These are phyloP conservation scores for Aspergillus fructus DNA, from an alignment of 2,329 filamentous ascomycete genomes.

Conservation along the genomic window DNA sequence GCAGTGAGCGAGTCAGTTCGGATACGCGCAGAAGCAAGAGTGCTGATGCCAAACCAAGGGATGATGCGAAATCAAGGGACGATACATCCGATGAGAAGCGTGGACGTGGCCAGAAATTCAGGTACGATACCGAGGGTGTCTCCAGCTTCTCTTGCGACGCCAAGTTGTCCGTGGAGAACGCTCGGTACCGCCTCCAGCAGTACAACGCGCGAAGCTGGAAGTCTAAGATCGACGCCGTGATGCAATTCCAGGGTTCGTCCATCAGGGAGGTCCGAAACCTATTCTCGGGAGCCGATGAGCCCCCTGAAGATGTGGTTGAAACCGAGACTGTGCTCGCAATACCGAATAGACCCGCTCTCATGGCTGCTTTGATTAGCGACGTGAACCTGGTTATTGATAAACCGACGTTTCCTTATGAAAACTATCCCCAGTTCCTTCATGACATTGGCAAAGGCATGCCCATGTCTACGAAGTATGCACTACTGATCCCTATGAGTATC, in stretches of 20 bases:
- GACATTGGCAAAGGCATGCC: slow-evolving; percentile 97
- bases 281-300: slow-evolving; percentile 79
- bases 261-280: slow-evolving; percentile 75
- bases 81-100: slow-evolving; percentile 29
- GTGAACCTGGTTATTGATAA: slow-evolving; percentile 85
- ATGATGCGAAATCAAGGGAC: slow-evolving; percentile 32
- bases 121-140: slow-evolving; percentile 78
- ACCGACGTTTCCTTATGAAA: slow-evolving; percentile 80
- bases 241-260: slow-evolving; percentile 66
- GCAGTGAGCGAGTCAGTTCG: slow-evolving; percentile 38
- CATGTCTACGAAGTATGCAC: slow-evolving; percentile 80
- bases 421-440: slow-evolving; percentile 81
- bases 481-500: slow-evolving; percentile 86
- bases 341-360: slow-evolving; percentile 78
- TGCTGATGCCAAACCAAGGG: slow-evolving; percentile 48
- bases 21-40: slow-evolving; percentile 56
- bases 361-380: slow-evolving; percentile 78
- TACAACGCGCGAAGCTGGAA: slow-evolving; percentile 93
- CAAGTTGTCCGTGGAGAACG: slow-evolving; percentile 73
- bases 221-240: slow-evolving; percentile 76
- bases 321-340: slow-evolving; percentile 82
- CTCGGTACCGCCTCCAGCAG: slow-evolving; percentile 69
- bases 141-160: slow-evolving; percentile 70
- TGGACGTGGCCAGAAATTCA: slow-evolving; percentile 41
- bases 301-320: slow-evolving; percentile 79